Base-by-base conservation (phyloP, 2,329 filamentous ascomycete genomes). In the Huntiella moniliformis region DNA sequence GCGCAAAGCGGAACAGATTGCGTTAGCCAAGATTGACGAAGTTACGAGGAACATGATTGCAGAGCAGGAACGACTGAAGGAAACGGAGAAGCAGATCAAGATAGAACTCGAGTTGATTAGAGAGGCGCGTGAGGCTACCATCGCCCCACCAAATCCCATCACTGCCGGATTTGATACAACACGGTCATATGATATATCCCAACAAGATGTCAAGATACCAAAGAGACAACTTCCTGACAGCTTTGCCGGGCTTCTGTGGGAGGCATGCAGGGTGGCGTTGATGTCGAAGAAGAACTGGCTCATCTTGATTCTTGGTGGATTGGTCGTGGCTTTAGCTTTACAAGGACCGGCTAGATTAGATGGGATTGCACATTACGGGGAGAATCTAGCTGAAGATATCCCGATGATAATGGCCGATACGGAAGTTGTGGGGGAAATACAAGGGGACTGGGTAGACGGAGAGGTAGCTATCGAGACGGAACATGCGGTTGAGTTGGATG, bases 221-320 rank as follows among this genome's bases (percentile, higher is more conserved):
- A 28, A 28, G 22, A 28, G 47, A n/a, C 32, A 32, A 7, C 36
- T 49, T 17, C 47, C 47, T 7, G 68, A 70, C 0, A 70, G 69
- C 2, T 62, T 79, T 8, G 60, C 65, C 0, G 67, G 74, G 50
- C 60, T 78, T 6, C 54, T 78, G 0, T 53, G 72, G 6, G 68
- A 73, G 51, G 71, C 73, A 0, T 60, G 63, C 43, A 64, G 66
- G 31, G 67, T 78, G 5, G 56, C 72, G 13, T 54, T 78, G 53
- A 65, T 67, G 40, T 74, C 79, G 52, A 65, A 65, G 48, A 76
- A 70, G 60, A 79, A 78, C 47, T 56, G 77, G 7, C 59, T 66
- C n/a, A 77, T 79, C 18, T 61, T 64, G 4, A 54, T 71, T 0
- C 59, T 79, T 43, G 67, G 69, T 46, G 48, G 71, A 2, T 55